These are phyloP conservation scores for Coemansia reversa DNA, from an alignment of 192 early-diverging fungal species.

Conservation along the genomic window DNA sequence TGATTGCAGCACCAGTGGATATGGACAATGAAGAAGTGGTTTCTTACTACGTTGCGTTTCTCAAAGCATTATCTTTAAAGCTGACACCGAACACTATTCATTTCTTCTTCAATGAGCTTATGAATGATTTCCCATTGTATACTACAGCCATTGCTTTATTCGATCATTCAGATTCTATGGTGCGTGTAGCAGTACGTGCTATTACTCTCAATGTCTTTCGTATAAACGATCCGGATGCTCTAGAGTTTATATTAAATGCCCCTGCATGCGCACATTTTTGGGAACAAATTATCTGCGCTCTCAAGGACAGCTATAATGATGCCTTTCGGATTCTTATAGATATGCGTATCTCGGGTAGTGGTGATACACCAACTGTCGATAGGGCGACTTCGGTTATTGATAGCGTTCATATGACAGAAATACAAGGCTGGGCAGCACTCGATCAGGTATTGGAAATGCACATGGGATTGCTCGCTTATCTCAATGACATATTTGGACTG, in stretches of 20 bases:
- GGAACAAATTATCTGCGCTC: slow-evolving; percentile 39
- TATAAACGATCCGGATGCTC: slow-evolving; percentile 34
- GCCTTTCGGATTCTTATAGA: slow-evolving; percentile 47
- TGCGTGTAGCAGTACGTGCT: slow-evolving; percentile 64
- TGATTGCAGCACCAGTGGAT: slow-evolving; percentile 61
- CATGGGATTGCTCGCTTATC: slow-evolving; percentile 62
- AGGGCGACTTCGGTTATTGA: slow-evolving; percentile 7
- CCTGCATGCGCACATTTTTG: slow-evolving; percentile 37
- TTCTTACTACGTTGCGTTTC: slow-evolving; percentile 66
- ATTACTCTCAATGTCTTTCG: slow-evolving; percentile 65
- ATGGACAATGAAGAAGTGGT: slow-evolving; percentile 67
- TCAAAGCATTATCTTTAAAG: slow-evolving; percentile 68
- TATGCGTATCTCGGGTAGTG: slow-evolving; percentile 32
- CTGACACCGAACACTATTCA: slow-evolving; percentile 62
- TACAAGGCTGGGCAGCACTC: slow-evolving; percentile 40
- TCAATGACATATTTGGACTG: slow-evolving; percentile 62
- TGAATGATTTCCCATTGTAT: slow-evolving; percentile 60
- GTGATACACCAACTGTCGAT: slow-evolving; percentile 1
- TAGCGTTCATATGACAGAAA: slow-evolving; percentile 4
- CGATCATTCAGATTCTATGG: slow-evolving; percentile 70
- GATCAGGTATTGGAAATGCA: slow-evolving; percentile 63
- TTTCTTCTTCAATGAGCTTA: slow-evolving; percentile 61
- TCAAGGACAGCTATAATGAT: slow-evolving; percentile 36
- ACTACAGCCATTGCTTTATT: slow-evolving; percentile 65
- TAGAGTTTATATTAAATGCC: slow-evolving; percentile 36